Evolutionary conservation across 2,329 filamentous ascomycete genomes (phyloP), one percentile per base, ranked within the genome.

Genomic region (Sclerotinia sclerotiorum): DNA sequence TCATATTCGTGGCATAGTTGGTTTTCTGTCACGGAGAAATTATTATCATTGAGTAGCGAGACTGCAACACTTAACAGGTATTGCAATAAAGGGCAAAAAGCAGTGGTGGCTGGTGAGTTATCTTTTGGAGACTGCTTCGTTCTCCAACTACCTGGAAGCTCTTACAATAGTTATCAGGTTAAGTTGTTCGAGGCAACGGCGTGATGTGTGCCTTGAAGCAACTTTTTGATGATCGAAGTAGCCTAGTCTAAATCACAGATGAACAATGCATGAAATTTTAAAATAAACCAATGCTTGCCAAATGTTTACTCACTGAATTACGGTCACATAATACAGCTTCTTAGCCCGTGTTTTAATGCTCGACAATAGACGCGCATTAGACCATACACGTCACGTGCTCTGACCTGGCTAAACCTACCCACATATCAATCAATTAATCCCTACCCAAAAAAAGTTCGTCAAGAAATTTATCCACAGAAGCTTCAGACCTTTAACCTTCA

Each of bases 211-310:
- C 48, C 70, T 72, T 70, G 69, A 70, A 72, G 72, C 68, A 73
- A 44, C 67, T 71, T 74, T 73, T 71, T 70, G 71, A 69, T 70
- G 69, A 73, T 73, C 69, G 69, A 69, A 68, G 70, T 74, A 76
- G 69, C 72, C 69, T 76, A 76, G 57, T 67, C 73, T 71, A 71
- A 71, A 69, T 71, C 71, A 72, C 71, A 74, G 72, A 76, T 73
- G 73, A 75, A 75, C 73, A 75, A 76, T 74, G 71, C 72, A 74
- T 75, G 73, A 75, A 70, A 74, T 74, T 74, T 61, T 70, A 72
- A 70, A 65, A 68, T 54, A 46, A 39, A 42, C 13, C 2, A 39
- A 51, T 19, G 19, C 17, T 27, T 51, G 11, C 17, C 13, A 39
- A 39, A 19, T 19, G 39, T 42, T 42, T 42, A 17, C 15, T 42